A percentile compares a stretch with the other conserved stretches of the same genome.
These are phyloP conservation scores for Diversispora eburnea DNA, from an alignment of 192 early-diverging fungal genomes.

Conservation along the genomic window DNA sequence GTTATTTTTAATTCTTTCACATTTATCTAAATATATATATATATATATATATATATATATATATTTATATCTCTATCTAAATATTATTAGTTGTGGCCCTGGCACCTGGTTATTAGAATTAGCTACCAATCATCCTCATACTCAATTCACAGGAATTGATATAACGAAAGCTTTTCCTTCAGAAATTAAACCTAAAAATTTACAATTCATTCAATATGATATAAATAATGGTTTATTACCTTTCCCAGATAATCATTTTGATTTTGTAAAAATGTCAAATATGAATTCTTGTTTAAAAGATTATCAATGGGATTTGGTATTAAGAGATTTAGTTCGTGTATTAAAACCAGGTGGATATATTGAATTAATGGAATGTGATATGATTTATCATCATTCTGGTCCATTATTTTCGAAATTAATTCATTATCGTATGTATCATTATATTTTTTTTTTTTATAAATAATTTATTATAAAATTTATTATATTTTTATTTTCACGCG, in stretches of 20 bases:
- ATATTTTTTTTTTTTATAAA: too few species aligned
- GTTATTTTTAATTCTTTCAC: too few species aligned
- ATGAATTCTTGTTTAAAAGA: slow-evolving; percentile 31
- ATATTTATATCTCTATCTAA: not conserved
- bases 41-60: too few species aligned
- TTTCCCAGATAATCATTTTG: slow-evolving; percentile 42
- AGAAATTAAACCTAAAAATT: slow-evolving; percentile 39
- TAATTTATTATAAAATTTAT: too few species aligned
- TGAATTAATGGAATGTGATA: slow-evolving; percentile 44
- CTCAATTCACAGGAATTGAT: slow-evolving; percentile 37
- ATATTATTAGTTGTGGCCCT: slow-evolving; percentile 20
- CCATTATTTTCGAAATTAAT: slow-evolving; percentile 3
- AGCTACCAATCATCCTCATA: slow-evolving; percentile 34
- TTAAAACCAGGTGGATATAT: slow-evolving; percentile 52
- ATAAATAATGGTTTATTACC: slow-evolving; percentile 34
- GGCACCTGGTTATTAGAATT: slow-evolving; percentile 40
- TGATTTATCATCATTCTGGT: slow-evolving; percentile 34
- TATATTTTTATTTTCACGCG: not conserved
- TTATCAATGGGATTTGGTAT: slow-evolving; percentile 31
- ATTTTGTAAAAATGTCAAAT: slow-evolving; percentile 37
- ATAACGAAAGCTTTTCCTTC: slow-evolving; percentile 38
- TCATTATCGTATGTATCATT: not conserved
- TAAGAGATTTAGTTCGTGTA: slow-evolving; percentile 44
- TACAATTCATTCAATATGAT: slow-evolving; percentile 38
- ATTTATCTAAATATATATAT: too few species aligned